These are phyloP conservation scores for Suaeda aralocaspica DNA, from an alignment of 148 eudicot genomes.

Conservation along the genomic window DNA sequence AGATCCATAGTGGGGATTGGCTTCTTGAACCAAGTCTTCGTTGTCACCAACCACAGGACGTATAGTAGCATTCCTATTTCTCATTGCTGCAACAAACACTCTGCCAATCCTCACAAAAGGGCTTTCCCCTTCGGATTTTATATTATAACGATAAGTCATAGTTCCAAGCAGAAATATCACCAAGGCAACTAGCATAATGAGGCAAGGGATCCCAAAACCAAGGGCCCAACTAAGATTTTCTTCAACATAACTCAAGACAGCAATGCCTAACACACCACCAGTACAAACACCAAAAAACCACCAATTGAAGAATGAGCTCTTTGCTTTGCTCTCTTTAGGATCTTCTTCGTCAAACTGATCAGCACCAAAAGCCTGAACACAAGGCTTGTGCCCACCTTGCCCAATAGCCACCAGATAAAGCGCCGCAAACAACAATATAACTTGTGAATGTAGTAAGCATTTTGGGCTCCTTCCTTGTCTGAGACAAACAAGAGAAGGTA, in stretches of 20 bases:
- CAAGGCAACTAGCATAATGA: slow-evolving; percentile 48
- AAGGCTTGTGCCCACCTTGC: slow-evolving; percentile 79
- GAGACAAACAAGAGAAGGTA: slow-evolving; percentile 29
- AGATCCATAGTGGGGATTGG: neutral
- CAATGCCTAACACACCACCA: slow-evolving; percentile 35
- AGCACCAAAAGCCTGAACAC: slow-evolving; percentile 87
- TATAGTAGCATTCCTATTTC: slow-evolving; percentile 25
- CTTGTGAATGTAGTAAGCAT: slow-evolving; percentile 37
- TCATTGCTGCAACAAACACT: slow-evolving; percentile 34
- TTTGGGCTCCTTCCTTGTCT: slow-evolving; percentile 21
- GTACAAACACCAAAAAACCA: slow-evolving; percentile 54
- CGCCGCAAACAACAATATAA: slow-evolving; percentile 55
- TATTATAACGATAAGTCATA: slow-evolving; percentile 43
- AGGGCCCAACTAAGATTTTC: slow-evolving; percentile 68
- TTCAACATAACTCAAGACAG: slow-evolving; percentile 50
- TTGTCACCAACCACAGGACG: slow-evolving; percentile 12
- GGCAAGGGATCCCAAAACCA: slow-evolving; percentile 68
- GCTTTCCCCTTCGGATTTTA: slow-evolving; percentile 33
- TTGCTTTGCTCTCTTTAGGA: slow-evolving; percentile 45
- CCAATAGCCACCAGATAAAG: slow-evolving; percentile 60
- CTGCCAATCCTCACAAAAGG: slow-evolving; percentile 47
- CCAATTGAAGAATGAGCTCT: too few relatives aligned
- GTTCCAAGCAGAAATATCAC: slow-evolving; percentile 47
- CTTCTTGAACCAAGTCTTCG: slow-evolving; percentile 18
- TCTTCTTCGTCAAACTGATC: slow-evolving; percentile 74